phyloP scores from a whole-genome alignment of 83 land plant genomes.

The Diphasiastrum complanatum region DNA sequence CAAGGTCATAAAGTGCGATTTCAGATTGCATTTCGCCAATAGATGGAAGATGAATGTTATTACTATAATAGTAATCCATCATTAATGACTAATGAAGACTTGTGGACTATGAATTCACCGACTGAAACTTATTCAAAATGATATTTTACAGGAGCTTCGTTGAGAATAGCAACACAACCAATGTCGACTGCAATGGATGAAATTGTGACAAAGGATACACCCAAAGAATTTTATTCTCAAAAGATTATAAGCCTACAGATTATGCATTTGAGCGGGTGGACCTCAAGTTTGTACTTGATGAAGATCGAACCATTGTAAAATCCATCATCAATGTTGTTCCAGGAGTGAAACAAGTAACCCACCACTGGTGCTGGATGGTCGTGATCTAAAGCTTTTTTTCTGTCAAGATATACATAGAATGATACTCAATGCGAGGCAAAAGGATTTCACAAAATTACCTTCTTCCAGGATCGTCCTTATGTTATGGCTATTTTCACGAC shows the following conservation, averaged over 20 bases:
- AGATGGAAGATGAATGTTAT: no score
- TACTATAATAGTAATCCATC: no score
- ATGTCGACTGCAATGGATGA: constrained; percentile 34
- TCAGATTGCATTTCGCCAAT: no score
- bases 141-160: constrained; percentile 5
- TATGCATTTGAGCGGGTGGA: constrained; percentile 81
- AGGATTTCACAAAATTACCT: constrained; percentile 92
- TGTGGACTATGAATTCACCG: no score
- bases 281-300: constrained; percentile 68
- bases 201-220: constrained; percentile 56
- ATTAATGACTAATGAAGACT: no score
- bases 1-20: no score
- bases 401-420: constrained; percentile 53
- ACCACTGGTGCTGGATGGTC: constrained; percentile 71
- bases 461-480: constrained; percentile 98
- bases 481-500: constrained; percentile 88
- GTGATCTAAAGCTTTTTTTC: constrained; percentile 59
- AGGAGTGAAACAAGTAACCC: constrained; percentile 35
- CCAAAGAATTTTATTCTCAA: constrained; percentile 77
- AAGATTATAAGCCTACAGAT: constrained; percentile 73
- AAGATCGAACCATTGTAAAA: constrained; percentile 62
- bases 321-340: constrained; percentile 53
- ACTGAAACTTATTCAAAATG: no score
- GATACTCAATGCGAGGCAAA: constrained; percentile 98
- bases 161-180: constrained; percentile 56